A percentile compares a stretch with the other conserved stretches of the same genome.
Evolutionary conservation across 805 yeast genomes (phyloP).

Genomic region (Torulaspora gathmanii): DNA sequence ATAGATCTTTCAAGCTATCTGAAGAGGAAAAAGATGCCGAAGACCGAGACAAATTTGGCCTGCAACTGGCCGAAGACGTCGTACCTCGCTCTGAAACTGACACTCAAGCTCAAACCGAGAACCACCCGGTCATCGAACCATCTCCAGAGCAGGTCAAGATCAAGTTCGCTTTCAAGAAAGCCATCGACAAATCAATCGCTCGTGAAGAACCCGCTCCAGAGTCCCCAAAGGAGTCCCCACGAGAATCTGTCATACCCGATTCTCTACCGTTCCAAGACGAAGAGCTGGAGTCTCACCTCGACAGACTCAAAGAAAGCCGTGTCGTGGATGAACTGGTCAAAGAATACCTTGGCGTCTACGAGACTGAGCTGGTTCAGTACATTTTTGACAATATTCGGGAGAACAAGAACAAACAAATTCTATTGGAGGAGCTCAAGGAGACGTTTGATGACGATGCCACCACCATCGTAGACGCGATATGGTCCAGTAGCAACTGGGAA

Average conservation of each 20-base stretch:
- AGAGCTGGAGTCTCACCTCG: conserved; percentile 18
- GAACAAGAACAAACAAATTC: conserved; percentile 20
- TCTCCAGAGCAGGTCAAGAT: conserved; percentile 20
- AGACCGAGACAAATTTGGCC: conserved; percentile 15
- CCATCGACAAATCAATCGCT: conserved; percentile 19
- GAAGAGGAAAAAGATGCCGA: conserved; percentile 20
- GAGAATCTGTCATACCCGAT: neutral
- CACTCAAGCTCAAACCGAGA: neutral
- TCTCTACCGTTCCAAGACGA: conserved; percentile 10
- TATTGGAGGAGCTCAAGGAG: conserved; percentile 29
- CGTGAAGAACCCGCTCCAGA: neutral
- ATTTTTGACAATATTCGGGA: conserved; percentile 30
- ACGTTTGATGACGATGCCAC: conserved; percentile 35
- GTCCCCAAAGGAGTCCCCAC: neutral
- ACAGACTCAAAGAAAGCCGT: conserved; percentile 17
- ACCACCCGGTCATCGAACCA: neutral
- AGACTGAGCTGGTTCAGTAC: conserved; percentile 33
- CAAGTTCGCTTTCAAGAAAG: conserved; percentile 26
- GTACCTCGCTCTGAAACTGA: neutral
- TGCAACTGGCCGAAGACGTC: neutral
- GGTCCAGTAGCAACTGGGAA: conserved; percentile 22
- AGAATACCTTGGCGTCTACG: conserved; percentile 34
- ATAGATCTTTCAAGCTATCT: conserved; percentile 22
- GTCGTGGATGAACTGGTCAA: conserved; percentile 31
- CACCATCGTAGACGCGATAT: conserved; percentile 27